phyloP scores from a whole-genome alignment of 768 basidiomycete genomes.

The Mycena albidolilacea region DNA sequence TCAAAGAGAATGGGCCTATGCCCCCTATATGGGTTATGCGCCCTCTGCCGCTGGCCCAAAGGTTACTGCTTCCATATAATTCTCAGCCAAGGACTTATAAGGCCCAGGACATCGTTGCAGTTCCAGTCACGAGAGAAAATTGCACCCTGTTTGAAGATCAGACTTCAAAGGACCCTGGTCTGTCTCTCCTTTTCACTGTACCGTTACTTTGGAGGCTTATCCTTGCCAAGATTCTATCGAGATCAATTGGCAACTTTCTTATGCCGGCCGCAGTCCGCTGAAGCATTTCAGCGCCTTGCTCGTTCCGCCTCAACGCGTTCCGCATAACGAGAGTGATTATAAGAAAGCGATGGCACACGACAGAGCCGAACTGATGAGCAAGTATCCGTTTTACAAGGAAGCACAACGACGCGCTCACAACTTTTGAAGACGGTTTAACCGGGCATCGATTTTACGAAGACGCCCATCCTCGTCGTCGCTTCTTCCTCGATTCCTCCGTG shows the following conservation, averaged over 20 bases:
- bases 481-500: conserved; percentile 33
- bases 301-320: conserved; percentile 6
- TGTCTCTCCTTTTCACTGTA: not conserved
- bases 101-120: conserved; percentile 47
- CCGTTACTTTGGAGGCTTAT: not conserved
- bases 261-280: conserved; percentile 45
- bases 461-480: conserved; percentile 48
- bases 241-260: conserved; percentile 52
- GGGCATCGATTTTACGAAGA: conserved; percentile 48
- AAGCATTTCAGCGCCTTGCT: too few species aligned
- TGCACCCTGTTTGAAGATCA: conserved; percentile 31
- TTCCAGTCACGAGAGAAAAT: conserved; percentile 51
- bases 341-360: conserved; percentile 43
- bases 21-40: conserved; percentile 44
- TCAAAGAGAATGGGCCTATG: conserved; percentile 48
- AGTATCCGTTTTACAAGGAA: conserved; percentile 4
- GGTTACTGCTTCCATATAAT: conserved; percentile 38
- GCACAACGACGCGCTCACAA: not conserved
- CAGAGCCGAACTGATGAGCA: conserved; percentile 45
- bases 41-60: conserved; percentile 45
- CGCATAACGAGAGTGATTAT: conserved; percentile 43
- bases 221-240: conserved; percentile 43
- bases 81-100: not conserved
- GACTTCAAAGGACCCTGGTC: conserved; percentile 28
- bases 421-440: conserved; percentile 44